phyloP scores from a whole-genome alignment of 225 moss, liverwort and hornwort species.

The Pseudoscleropodium purum region DNA sequence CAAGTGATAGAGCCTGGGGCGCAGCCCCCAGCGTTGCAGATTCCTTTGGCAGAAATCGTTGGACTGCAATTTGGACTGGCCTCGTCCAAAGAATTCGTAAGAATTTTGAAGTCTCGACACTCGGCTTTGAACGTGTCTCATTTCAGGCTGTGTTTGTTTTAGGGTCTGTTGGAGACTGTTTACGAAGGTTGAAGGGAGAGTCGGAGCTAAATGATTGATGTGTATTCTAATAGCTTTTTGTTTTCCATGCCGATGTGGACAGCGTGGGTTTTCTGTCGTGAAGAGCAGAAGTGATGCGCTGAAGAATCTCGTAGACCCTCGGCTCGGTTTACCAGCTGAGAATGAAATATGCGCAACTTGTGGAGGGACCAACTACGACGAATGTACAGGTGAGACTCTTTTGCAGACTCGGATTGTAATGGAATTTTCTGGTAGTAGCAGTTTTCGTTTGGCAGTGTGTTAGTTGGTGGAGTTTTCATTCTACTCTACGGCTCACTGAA shows the following conservation, averaged over 20 bases:
- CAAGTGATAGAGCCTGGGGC: constrained; percentile 9
- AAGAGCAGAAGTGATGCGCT: not conserved
- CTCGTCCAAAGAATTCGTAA: constrained; percentile 35
- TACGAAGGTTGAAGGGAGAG: not conserved
- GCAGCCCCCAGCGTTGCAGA: constrained; percentile 3
- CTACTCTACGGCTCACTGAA: not conserved
- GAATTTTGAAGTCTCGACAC: not conserved
- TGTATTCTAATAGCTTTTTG: not conserved
- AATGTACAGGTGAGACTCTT: constrained; percentile 34
- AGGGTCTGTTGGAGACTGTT: not conserved
- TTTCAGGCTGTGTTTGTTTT: not conserved
- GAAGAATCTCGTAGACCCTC: constrained; percentile 31
- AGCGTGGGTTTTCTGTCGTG: constrained; percentile 35
- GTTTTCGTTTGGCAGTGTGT: not conserved
- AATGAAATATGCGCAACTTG: constrained; percentile 45
- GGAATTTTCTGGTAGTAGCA: not conserved
- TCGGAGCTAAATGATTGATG: not conserved
- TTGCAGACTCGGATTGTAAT: not conserved
- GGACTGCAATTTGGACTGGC: constrained; percentile 45
- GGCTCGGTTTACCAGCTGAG: constrained; percentile 52
- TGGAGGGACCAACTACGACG: constrained; percentile 40
- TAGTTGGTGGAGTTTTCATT: not conserved
- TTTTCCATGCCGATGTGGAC: not conserved
- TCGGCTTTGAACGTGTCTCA: not conserved
- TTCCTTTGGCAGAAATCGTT: constrained; percentile 33